Evolutionary conservation across 164 flowering plant species (phyloP).

Genomic region (Chimonanthus salicifolius): DNA sequence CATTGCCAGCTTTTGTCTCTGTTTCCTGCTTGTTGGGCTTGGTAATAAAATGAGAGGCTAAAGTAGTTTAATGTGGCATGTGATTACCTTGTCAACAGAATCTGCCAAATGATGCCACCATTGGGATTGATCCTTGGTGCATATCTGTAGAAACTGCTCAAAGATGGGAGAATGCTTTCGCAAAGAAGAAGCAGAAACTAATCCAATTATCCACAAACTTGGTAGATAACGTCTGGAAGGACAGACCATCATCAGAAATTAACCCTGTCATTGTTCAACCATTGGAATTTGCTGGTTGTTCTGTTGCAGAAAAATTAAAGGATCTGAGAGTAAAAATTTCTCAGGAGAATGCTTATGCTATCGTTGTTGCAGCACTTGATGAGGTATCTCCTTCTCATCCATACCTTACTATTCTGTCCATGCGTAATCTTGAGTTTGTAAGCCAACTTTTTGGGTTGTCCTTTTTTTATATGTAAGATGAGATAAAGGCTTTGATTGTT

Average conservation of each 20-base stretch:
- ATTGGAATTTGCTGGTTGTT: constrained; percentile 66
- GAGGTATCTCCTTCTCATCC: constrained; percentile 41
- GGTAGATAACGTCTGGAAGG: constrained; percentile 89
- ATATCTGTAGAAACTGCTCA: constrained; percentile 82
- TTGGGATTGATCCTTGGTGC: constrained; percentile 93
- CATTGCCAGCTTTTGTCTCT: background rate
- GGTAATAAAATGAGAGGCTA: background rate
- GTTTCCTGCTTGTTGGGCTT: background rate
- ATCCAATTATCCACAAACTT: constrained; percentile 60
- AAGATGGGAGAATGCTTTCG: constrained; percentile 74
- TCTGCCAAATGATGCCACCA: constrained; percentile 55
- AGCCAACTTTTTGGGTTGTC: background rate
- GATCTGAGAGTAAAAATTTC: constrained; percentile 61
- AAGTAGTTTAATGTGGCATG: constrained; percentile 1
- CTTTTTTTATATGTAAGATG: no score
- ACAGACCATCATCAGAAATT: constrained; percentile 51
- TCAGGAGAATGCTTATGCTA: constrained; percentile 59
- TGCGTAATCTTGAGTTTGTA: background rate
- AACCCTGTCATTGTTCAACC: constrained; percentile 72
- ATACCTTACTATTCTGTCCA: background rate
- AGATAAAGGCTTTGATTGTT: no score
- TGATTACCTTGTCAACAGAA: constrained; percentile 37
- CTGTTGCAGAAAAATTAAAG: constrained; percentile 69
- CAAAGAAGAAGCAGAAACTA: constrained; percentile 56
- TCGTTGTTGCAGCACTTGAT: constrained; percentile 72